Evolutionary conservation across 2,329 filamentous ascomycete genomes (phyloP).

Genomic region (Ophiostoma ulmi): DNA sequence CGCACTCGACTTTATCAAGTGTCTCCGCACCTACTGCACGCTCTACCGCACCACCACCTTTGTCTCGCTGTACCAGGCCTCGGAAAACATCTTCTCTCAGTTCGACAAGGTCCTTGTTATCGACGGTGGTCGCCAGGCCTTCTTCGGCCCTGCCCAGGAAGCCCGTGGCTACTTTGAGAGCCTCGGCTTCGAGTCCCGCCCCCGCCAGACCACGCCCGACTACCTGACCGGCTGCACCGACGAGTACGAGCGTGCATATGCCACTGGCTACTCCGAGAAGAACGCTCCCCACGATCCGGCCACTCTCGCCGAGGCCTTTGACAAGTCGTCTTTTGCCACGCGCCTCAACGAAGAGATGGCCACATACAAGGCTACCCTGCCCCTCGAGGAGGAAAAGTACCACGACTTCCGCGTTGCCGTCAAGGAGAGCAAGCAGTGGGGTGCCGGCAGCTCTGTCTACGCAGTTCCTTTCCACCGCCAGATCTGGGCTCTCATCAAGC

Average conservation of each 20-base stretch:
- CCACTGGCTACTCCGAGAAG: constrained; percentile 57
- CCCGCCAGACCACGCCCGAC: constrained; percentile 74
- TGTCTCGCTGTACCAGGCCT: constrained; percentile 80
- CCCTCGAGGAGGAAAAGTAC: constrained; percentile 60
- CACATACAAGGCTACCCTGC: constrained; percentile 60
- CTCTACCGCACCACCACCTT: constrained; percentile 80
- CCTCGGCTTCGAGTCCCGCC: constrained; percentile 68
- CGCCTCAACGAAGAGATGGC: constrained; percentile 61
- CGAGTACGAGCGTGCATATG: constrained; percentile 74
- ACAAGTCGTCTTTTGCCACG: constrained; percentile 55
- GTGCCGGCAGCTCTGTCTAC: constrained; percentile 69
- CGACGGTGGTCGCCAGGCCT: constrained; percentile 69
- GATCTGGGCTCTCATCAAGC: constrained; percentile 75
- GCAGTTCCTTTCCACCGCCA: constrained; percentile 78
- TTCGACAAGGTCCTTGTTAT: constrained; percentile 85
- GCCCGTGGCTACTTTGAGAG: constrained; percentile 71
- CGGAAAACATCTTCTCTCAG: constrained; percentile 70
- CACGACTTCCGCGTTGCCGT: constrained; percentile 75
- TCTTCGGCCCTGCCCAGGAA: constrained; percentile 63
- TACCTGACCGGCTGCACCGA: constrained; percentile 80
- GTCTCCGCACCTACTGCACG: constrained; percentile 72
- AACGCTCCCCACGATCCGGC: constrained; percentile 66
- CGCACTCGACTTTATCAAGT: constrained; percentile 52
- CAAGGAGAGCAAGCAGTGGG: constrained; percentile 69
- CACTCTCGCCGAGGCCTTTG: constrained; percentile 64